Base-by-base conservation (phyloP, 352 stramenopile genomes). In the Hyaloperonospora brassicae region DNA sequence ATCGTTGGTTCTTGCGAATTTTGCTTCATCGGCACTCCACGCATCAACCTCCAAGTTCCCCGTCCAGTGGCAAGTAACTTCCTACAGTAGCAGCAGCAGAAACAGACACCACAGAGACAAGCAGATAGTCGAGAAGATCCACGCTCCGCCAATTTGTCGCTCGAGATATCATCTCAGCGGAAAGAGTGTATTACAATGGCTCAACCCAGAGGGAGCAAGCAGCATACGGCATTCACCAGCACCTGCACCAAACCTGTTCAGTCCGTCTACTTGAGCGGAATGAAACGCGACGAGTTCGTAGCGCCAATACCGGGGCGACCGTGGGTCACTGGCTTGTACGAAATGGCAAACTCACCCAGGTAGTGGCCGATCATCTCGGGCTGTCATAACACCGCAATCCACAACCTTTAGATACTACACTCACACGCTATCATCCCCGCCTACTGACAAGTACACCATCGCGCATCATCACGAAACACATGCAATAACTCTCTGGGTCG, bases 311-410 rank as follows among this genome's bases (percentile, higher is more conserved):
- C 97, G 64, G 97, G 96, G 79, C 97, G 94, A 83, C 97, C 95
- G 84, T 99, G 96, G 69, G 93, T 89, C 46, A 99, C 96, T 51
- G 96, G 95, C 87, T 98, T 98, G 79, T 93, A 94, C 34, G 96
- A 98, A 82, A 99, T 99, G 65, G 96, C 97, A 71, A 99, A 99
- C 79, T 99, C 97, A 80, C 93, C 97, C 43, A 99, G 88, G 84
- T 99, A 99, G 90, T 99, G 97, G 59, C 96, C 97, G 57, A 99
- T 96, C 97, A 99, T 99, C 77, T 99, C 97, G 27, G 96, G 94
- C 86, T 93, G 61, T 17, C 17, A 17, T 17, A 17, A 17, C 17
- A 17, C 17, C 17, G 17, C 17, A 17, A 17, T 17, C 17, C 17
- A 17, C 17, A 17, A 17, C 17, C 17, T 17, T 17, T 17, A 17